A percentile compares a stretch with the other conserved stretches of the same genome.
These are phyloP conservation scores for Spencermartinsiella europaea DNA, from an alignment of 805 yeast species.

Conservation along the genomic window DNA sequence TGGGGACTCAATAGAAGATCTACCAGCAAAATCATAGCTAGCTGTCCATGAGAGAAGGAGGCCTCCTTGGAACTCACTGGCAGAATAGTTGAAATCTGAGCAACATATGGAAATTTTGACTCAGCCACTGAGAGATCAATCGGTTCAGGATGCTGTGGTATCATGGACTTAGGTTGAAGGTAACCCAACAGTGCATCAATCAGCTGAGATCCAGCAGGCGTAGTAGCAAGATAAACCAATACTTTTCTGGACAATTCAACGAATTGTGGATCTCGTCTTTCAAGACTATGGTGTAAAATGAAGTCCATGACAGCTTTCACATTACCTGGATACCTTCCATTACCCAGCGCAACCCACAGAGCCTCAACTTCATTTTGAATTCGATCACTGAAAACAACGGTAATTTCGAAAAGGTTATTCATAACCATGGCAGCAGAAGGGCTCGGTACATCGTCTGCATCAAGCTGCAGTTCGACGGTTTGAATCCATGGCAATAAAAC, in stretches of 20 bases:
- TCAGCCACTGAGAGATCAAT: conserved; percentile 33
- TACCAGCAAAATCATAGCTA: conserved; percentile 78
- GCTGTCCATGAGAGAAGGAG: conserved; percentile 79
- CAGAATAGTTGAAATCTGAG: conserved; percentile 57
- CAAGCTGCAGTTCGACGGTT: conserved; percentile 57
- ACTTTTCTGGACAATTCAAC: conserved; percentile 79
- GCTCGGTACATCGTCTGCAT: conserved; percentile 29
- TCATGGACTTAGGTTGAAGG: conserved; percentile 80
- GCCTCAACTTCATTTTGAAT: conserved; percentile 89
- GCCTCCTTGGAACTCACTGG: conserved; percentile 56
- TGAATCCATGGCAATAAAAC: conserved; percentile 92
- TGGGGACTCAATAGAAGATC: conserved; percentile 64
- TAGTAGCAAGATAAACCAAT: conserved; percentile 55
- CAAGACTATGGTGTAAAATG: conserved; percentile 60
- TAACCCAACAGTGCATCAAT: conserved; percentile 59
- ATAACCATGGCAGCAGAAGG: conserved; percentile 60
- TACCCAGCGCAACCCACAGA: conserved; percentile 91
- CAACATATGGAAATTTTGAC: conserved; percentile 63
- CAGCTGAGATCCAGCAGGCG: conserved; percentile 49
- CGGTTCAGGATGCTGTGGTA: conserved; percentile 55
- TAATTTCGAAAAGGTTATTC: conserved; percentile 76
- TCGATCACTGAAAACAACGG: conserved; percentile 66
- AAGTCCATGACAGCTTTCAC: conserved; percentile 68
- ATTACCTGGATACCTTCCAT: conserved; percentile 61
- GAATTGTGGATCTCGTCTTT: conserved; percentile 63